Evolutionary conservation across 176 grass and related monocot species (phyloP), one percentile per base, ranked within the genome.

Genomic region (Leersia perrieri): DNA sequence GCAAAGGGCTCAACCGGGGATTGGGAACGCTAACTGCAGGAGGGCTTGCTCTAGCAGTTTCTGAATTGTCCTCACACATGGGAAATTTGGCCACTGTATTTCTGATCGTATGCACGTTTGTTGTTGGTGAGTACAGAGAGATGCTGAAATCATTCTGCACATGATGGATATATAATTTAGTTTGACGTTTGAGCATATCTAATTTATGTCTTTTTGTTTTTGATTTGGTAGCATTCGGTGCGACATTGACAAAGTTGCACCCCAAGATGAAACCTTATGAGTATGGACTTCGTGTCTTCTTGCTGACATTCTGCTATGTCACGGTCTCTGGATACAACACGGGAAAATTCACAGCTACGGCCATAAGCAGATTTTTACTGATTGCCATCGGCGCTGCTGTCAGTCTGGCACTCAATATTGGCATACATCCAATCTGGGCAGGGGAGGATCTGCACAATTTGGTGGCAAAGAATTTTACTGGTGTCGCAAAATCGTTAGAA

Each of bases 371-470:
- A 40, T 95, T 98, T 83, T 28, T 95, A 44, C 45, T 98, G 63
- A 98, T 98, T 71, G 90, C 72, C 12, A 27, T 95, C 23, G 96
- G 96, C 67, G 96, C 88, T 16, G 84, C 75, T 40, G 88, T 98
- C 61, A 84, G 90, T 25, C 61, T 95, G 36, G 78, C 75, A 60
- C 68, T 98, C 66, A 98, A 98, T 74, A 93, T 93, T 22, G 90
- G 90, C 53, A 89, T 98, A 87, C 81, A 95, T 68, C 92, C 96
- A 47, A 98, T 98, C 70, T 98, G 96, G 96, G 92, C 96, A 5
- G 96, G 92, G 35, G 96, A 98, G 80, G 96, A 98, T 84, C 55
- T 98, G 81, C 92, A 98, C 83, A 89, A 82, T 63, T 66, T 98
- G 73, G 87, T 98, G 27, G 84, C 90, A 31, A 93, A 93, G 76